Base-by-base conservation (phyloP, 805 yeast genomes). In the Middelhovenomyces tepae region DNA sequence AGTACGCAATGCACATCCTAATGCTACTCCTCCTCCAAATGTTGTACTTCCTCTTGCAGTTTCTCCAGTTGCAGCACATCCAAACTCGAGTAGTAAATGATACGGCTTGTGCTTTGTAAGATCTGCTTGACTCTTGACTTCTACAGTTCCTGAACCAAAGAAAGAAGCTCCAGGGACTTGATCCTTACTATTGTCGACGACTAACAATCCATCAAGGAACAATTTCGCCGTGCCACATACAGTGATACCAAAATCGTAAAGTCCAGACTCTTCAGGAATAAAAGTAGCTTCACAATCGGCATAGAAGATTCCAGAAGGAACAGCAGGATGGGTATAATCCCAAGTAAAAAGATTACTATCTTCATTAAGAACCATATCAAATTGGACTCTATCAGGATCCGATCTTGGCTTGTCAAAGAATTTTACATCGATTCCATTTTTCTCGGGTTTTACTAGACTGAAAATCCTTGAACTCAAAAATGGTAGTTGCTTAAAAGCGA, bases 211-310 rank as follows among this genome's bases (percentile, higher is more conserved):
- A 44, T 76, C 67, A 32, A 75, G 49, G 43, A 60, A 76, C 15
- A 76, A 38, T 47, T 64, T 66, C 19, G 74, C 78, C 23, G 78
- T 69, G 15, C 82, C 82, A 32, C 59, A 46, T 22, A 65, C 67
- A 9, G 69, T 53, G 34, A 70, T 50, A 16, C 79, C 80, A 44
- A 75, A 65, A 35, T 64, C 65, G 46, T 67, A 74, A 10, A 51
- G 59, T 7, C 69, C 76, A 30, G 66, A 42, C 28, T 57, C 62
- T 22, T 69, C 73, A 3, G 79, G 71, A 6, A 42, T 51, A 41
- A 61, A 71, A 22, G 48, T 38, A 28, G 69, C 68, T 32, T 58
- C 65, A 38, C 72, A 49, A 20, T 60, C 67, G 15, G 60, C 67
- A 41, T 65, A 73, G 46, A 59, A 71, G 22, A 33, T 14, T n/a